Percentiles rank a stretch among this genome's conserved stretches.
These are phyloP conservation scores for Gastrodia elata DNA, from an alignment of 106 monocot genomes.

Conservation along the genomic window DNA sequence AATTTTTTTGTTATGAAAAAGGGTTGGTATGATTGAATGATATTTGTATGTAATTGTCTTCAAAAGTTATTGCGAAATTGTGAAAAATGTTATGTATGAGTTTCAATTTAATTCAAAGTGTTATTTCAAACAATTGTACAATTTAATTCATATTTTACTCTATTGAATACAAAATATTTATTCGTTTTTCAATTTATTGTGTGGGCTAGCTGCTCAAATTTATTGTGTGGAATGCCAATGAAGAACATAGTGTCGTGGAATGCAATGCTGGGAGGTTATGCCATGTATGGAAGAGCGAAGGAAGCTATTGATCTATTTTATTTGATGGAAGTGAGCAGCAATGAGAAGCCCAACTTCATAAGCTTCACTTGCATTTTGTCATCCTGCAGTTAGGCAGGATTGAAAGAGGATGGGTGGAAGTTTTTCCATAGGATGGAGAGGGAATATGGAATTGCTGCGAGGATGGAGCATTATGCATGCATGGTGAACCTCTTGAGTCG, in stretches of 20 bases:
- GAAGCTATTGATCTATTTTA: constrained; percentile 41
- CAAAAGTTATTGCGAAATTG: no score
- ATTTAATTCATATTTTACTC: no score
- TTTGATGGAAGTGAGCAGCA: constrained; percentile 34
- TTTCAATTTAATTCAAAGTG: no score
- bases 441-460: constrained; percentile 33
- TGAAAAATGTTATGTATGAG: no score
- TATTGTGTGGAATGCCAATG: no score
- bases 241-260: constrained; percentile 78
- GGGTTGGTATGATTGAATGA: no score
- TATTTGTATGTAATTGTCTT: no score
- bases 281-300: constrained; percentile 63
- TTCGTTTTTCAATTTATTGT: no score
- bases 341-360: constrained; percentile 42
- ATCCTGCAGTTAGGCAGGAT: constrained; percentile 62
- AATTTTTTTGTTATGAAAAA: no score
- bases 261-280: constrained; percentile 65
- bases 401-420: constrained; percentile 33
- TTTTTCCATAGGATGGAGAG: constrained; percentile 50
- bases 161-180: no score
- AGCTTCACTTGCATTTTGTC: constrained; percentile 62
- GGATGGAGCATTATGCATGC: constrained; percentile 79
- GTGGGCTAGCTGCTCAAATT: no score
- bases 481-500: constrained; percentile 69
- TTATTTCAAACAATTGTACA: no score